Evolutionary conservation across 352 stramenopile genomes (phyloP), one percentile per base, ranked within the genome.

Genomic region (Globisporangium iwayamae): DNA sequence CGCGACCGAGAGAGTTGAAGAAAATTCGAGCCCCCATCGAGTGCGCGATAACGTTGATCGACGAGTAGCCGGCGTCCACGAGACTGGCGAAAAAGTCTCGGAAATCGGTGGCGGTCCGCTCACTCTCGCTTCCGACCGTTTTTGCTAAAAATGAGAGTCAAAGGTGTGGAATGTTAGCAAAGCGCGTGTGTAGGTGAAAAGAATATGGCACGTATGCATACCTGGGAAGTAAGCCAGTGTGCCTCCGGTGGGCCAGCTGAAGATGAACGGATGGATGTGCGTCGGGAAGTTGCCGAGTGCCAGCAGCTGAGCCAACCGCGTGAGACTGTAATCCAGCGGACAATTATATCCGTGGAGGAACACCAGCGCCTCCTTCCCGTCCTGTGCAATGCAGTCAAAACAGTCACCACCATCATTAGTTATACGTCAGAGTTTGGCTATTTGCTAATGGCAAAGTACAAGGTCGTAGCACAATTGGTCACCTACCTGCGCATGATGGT

Each of bases 311-410:
- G 71, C 83, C 1, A 89, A 63, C 3, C 79, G 72, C 25, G 80
- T 79, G 60, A 92, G 78, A 10, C 70, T 73, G 55, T 92, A 88
- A 39, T 92, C 71, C 20, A 92, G 65, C 36, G 83, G 81, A 52
- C 79, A 89, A 56, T 90, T 89, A 71, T 89, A 88, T 8, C 83
- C 81, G 36, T 90, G 83, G 11, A 92, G 72, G 11, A 92, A 41
- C 3, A 92, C 65, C 18, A 92, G 56, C 9, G 83, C 83, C 56
- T 90, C 83, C 62, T 85, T 85, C 1, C 16, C 54, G 4, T 62
- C 45, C 43, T 58, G 39, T 34, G 28, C 18, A 38, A 39, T 14
- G 18, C 45, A 43, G 7, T 16, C 13, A 53, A 4, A 30, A 36
- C 32, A n/a, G 13, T 36, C 34, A 10, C 34, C 34, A 39, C 34